A percentile compares a stretch with the other conserved stretches of the same genome.
Evolutionary conservation across 148 eudicot species (phyloP).

Genomic region (Amaranthus hypochondriacus): DNA sequence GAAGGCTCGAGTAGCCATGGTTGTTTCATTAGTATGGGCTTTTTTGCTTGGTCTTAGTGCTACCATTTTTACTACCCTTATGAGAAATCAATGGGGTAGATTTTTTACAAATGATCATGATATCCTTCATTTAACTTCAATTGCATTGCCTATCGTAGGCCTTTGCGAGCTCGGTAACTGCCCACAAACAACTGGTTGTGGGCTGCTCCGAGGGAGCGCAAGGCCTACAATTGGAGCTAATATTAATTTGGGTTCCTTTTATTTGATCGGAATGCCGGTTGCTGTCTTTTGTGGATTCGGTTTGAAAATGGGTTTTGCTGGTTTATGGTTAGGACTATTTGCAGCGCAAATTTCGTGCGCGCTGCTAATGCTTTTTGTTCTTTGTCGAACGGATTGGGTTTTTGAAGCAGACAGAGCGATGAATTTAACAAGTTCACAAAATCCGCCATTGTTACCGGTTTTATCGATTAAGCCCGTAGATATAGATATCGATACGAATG

Average conservation of each 20-base stretch:
- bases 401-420: conserved; percentile 52
- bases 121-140: conserved; percentile 51
- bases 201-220: conserved; percentile 78
- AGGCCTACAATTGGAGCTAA: conserved; percentile 79
- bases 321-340: conserved; percentile 79
- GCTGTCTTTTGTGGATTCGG: conserved; percentile 65
- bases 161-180: conserved; percentile 92
- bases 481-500: conserved; percentile 26
- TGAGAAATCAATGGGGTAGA: conserved; percentile 71
- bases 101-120: conserved; percentile 58
- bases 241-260: conserved; percentile 82
- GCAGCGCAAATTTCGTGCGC: conserved; percentile 87
- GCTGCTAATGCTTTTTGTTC: conserved; percentile 54
- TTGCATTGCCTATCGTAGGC: conserved; percentile 77
- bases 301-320: conserved; percentile 57
- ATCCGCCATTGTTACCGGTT: conserved; percentile 19
- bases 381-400: conserved; percentile 66
- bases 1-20: conserved; percentile 55
- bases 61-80: conserved; percentile 45
- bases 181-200: conserved; percentile 91
- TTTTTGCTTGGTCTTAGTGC: conserved; percentile 52
- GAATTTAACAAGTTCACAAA: conserved; percentile 41
- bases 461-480: not conserved
- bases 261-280: conserved; percentile 86
- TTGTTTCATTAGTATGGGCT: conserved; percentile 51